phyloP scores from a whole-genome alignment of 2,329 filamentous ascomycete genomes.

The Rutstroemia sp. region DNA sequence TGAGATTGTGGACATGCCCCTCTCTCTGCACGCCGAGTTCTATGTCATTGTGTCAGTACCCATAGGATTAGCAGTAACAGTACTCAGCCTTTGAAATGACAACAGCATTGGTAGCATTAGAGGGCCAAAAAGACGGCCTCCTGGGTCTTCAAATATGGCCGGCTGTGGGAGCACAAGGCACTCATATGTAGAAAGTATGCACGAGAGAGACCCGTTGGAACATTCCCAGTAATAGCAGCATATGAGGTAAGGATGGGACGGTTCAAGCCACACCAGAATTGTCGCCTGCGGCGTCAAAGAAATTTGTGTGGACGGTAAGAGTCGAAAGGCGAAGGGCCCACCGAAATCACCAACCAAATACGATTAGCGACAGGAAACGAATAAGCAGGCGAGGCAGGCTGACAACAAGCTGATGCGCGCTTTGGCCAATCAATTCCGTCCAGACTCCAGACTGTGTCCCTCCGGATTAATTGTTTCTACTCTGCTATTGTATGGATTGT shows the following conservation, averaged over 20 bases:
- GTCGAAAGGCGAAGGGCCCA: background rate
- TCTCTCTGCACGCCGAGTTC: conserved; percentile 19
- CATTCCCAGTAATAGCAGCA: background rate
- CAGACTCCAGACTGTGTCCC: too few relatives aligned
- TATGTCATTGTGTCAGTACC: conserved; percentile 16
- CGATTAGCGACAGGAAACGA: background rate
- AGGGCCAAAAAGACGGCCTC: conserved; percentile 14
- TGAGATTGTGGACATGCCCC: conserved; percentile 5
- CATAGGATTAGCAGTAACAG: conserved; percentile 15
- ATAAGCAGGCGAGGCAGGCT: background rate
- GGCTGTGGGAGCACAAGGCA: conserved; percentile 15
- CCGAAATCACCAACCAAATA: background rate
- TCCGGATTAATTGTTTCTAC: background rate
- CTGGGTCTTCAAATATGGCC: conserved; percentile 16
- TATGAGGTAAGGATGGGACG: background rate
- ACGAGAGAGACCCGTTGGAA: background rate
- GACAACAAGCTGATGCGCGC: background rate
- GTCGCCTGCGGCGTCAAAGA: conserved; percentile 4
- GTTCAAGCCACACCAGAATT: conserved; percentile 2
- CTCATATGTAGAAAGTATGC: conserved; percentile 6
- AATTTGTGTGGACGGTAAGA: background rate
- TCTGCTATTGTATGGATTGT: background rate
- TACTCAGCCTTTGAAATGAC: conserved; percentile 20
- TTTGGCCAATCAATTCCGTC: background rate
- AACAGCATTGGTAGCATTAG: conserved; percentile 13